Base-by-base conservation (phyloP, 129 eudicot species). In the Helianthus tuberosus region DNA sequence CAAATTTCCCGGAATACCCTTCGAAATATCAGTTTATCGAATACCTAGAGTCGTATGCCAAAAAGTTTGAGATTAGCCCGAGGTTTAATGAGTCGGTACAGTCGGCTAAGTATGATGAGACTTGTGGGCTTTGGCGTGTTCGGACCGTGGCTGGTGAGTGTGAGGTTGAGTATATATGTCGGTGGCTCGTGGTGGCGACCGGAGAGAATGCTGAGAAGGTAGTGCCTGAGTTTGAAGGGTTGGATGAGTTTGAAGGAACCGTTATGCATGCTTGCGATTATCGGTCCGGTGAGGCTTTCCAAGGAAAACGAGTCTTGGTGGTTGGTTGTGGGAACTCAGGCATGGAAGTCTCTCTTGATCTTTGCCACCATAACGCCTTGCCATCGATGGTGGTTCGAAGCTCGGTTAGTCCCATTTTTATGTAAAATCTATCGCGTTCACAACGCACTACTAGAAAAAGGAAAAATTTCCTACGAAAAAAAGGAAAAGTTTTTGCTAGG, bases 311-410 rank as follows among this genome's bases (percentile, higher is more conserved):
- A 1, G 96, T 95, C 0, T 67, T 95, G 61, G 99, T 95, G 3
- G 95, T 95, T 61, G 99, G 99, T 0, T 91, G 99, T 84, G 99
- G 99, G 12, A 95, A 95, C 58, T 95, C 99, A 0, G 99, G 99
- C 67, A 95, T 95, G 99, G 99, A 91, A 69, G 91, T 95, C 14
- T 91, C 97, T 14, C 91, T 87, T 78, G 99, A 95, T 85, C 97
- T 95, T 76, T 91, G 91, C 79, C 91, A 88, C 77, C 88, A 95
- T 32, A 75, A 85, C 47, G 97, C 99, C 3, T 32, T 35, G 51
- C 97, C 97, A 35, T 83, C 86, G 23, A 89, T 95, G 91, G 96
- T 87, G 16, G 92, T 91, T 35, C 96, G 99, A 61, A 95, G 94
- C 88, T 88, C 97, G 81, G 99, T 95, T 39, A 86, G 97, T 81